Conservation (phyloP, 1,139 yeast species). For the Suhomyces atakaporum region DNA sequence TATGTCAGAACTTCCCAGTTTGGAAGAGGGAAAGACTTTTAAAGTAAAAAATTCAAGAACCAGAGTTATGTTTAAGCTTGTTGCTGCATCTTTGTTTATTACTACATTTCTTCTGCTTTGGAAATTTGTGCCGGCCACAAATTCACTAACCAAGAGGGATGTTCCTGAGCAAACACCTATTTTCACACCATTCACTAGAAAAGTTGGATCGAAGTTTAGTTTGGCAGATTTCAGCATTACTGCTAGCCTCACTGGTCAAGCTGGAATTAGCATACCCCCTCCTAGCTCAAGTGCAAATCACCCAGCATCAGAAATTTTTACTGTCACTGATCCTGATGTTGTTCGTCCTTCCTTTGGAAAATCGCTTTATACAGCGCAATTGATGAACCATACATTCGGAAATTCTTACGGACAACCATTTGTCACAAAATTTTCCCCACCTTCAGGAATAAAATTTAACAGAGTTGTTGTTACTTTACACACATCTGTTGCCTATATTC, state of each 20-base stretch:
- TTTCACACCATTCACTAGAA: neutral
- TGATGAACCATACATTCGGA: constrained; percentile 53
- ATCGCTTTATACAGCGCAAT: constrained; percentile 41
- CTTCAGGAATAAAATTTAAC: constrained; percentile 46
- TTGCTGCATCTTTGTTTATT: neutral
- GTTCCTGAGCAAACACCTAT: neutral
- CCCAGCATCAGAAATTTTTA: constrained; percentile 23
- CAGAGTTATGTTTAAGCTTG: neutral
- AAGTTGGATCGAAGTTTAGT: neutral
- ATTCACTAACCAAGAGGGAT: neutral
- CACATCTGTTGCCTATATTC: constrained; percentile 64
- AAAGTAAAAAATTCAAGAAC: neutral
- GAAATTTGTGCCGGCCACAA: neutral
- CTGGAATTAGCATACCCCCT: neutral
- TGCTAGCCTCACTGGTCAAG: neutral
- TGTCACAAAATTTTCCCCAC: constrained; percentile 40
- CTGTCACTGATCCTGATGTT: constrained; percentile 34
- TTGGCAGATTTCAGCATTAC: neutral
- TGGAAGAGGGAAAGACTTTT: neutral
- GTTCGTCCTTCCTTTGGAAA: constrained; percentile 36
- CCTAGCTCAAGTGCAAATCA: constrained; percentile 14
- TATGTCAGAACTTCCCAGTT: neutral
- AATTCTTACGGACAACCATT: constrained; percentile 62
- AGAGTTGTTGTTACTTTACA: constrained; percentile 62
- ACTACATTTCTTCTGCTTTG: neutral